These are phyloP conservation scores for Chlamydomonas reinhardtii DNA, from an alignment of 163 green algal species.

Conservation along the genomic window DNA sequence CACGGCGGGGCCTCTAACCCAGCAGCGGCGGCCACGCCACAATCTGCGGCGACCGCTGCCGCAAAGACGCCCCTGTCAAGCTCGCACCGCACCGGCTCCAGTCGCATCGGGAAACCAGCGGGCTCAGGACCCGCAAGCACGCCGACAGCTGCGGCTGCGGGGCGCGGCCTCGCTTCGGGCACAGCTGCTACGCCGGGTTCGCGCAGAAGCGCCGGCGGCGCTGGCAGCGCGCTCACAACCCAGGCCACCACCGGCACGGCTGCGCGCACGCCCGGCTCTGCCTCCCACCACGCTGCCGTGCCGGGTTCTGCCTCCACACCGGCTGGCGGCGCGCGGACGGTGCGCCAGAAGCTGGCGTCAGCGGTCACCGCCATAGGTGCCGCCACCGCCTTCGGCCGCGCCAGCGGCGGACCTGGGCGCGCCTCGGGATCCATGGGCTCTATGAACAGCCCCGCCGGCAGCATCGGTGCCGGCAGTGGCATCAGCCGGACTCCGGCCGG, in stretches of 20 bases:
- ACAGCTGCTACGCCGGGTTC: background rate
- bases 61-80: too few relatives aligned
- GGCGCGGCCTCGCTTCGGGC: too few relatives aligned
- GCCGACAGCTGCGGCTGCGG: too few relatives aligned
- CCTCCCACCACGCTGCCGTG: too few relatives aligned
- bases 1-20: too few relatives aligned
- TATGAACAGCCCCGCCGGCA: too few relatives aligned
- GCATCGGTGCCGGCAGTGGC: too few relatives aligned
- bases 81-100: too few relatives aligned
- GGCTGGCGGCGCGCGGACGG: background rate
- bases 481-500: too few relatives aligned
- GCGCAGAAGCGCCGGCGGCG: background rate
- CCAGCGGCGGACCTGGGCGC: background rate
- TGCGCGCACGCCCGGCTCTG: background rate
- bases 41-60: background rate
- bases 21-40: background rate
- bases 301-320: background rate
- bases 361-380: conserved; percentile 1
- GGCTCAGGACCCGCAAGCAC: too few relatives aligned
- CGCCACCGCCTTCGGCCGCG: background rate
- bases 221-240: background rate
- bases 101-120: too few relatives aligned
- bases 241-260: background rate
- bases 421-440: too few relatives aligned
- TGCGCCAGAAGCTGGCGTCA: conserved; percentile 1